Percentiles rank a stretch among this genome's conserved stretches.
These are phyloP conservation scores for Phytophthora idaei DNA, from an alignment of 352 stramenopile genomes.

Conservation along the genomic window DNA sequence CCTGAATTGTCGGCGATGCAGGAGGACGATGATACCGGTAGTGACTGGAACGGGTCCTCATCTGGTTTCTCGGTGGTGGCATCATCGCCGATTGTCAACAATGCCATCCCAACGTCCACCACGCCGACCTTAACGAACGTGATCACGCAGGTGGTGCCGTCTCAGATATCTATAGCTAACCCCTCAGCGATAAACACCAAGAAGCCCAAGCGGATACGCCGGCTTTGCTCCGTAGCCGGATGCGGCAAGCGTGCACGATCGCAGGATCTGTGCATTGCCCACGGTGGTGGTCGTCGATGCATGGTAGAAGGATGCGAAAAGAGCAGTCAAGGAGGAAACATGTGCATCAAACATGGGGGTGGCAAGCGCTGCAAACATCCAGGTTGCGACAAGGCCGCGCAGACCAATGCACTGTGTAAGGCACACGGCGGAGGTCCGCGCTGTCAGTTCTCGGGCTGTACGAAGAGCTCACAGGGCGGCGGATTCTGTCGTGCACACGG, in stretches of 20 bases:
- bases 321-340: conserved; percentile 77
- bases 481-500: conserved; percentile 83
- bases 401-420: conserved; percentile 86
- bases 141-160: background rate
- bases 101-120: background rate
- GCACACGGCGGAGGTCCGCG: conserved; percentile 79
- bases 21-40: conserved; percentile 12
- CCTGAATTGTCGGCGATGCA: conserved; percentile 13
- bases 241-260: conserved; percentile 87
- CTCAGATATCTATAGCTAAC: background rate
- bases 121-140: background rate
- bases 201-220: conserved; percentile 40
- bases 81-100: conserved; percentile 24
- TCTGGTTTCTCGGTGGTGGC: conserved; percentile 30
- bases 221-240: conserved; percentile 62
- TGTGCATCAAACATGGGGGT: conserved; percentile 87
- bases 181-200: conserved; percentile 9
- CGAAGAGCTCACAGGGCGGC: conserved; percentile 71
- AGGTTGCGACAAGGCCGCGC: conserved; percentile 75
- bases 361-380: conserved; percentile 76
- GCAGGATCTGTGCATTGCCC: conserved; percentile 82
- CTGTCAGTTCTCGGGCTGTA: conserved; percentile 68
- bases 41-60: conserved; percentile 35
- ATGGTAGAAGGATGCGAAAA: conserved; percentile 77
- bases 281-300: conserved; percentile 77